phyloP scores from a whole-genome alignment of 805 yeast species.

The Candida ficus region DNA sequence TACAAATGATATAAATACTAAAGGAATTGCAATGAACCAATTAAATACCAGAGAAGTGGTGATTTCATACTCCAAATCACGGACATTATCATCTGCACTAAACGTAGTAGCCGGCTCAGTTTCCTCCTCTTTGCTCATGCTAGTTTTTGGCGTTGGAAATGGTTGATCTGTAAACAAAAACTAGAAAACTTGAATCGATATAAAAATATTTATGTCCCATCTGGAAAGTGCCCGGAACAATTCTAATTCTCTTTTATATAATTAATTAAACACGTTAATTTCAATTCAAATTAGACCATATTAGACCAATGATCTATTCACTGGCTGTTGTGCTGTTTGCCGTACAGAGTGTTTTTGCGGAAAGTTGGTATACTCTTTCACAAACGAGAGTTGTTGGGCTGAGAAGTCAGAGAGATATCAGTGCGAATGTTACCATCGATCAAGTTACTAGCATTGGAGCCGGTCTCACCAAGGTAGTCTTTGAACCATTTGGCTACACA shows the following conservation, averaged over 20 bases:
- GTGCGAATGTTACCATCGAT: constrained; percentile 34
- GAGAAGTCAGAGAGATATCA: constrained; percentile 44
- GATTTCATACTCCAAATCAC: constrained; percentile 24
- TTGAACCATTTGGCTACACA: constrained; percentile 29
- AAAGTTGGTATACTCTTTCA: constrained; percentile 30
- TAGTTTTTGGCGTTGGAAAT: background rate
- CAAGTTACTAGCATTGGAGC: constrained; percentile 38
- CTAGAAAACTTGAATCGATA: no score
- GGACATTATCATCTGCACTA: background rate
- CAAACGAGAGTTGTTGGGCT: constrained; percentile 29
- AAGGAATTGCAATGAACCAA: constrained; percentile 30
- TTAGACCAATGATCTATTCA: background rate
- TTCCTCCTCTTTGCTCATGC: background rate
- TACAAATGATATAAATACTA: constrained; percentile 23
- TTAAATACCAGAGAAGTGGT: constrained; percentile 23
- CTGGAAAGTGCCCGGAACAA: no score
- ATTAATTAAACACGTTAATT: no score
- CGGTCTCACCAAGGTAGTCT: constrained; percentile 29
- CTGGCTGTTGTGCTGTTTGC: background rate
- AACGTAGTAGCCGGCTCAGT: background rate
- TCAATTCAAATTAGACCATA: no score
- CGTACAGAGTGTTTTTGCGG: background rate
- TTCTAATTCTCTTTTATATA: no score
- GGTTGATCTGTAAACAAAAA: background rate
- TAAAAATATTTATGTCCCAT: no score